Evolutionary conservation across 108 stramenopile genomes (phyloP), one percentile per base, ranked within the genome.

Genomic region (Conticribra guillardii): DNA sequence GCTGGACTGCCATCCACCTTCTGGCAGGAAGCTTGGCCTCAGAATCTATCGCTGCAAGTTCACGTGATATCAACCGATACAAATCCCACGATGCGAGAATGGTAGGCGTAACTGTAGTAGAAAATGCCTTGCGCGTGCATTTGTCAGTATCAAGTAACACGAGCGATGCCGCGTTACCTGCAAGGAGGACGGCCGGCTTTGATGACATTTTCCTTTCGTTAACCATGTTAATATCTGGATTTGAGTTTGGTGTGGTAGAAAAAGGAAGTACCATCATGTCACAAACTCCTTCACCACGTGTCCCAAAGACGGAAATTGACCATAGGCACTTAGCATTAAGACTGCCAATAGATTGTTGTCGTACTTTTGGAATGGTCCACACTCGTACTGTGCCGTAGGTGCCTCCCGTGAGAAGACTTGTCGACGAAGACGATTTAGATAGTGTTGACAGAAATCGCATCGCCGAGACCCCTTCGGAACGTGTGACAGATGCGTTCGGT

Each of bases 61-160:
- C 71, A n/a, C 65, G 69, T 30, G 54, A 61, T 37, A 60, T 58
- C 30, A 67, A 27, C 17, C 22, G 46, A 29, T 67, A 60, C 26
- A 79, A 23, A 50, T 79, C 70, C 70, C 70, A 79, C 11, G 68
- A 69, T 14, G 69, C 45, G 15, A 47, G 26, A 24, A 81, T 37
- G 15, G 73, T 75, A 1, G 80, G 80, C 18, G 80, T 81, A 31
- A 62, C 27, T 11, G 61, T 71, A 24, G 73, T 71, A 4, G 80
- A 81, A 52, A 81, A 81, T 5, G 80, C 73, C 61, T 81, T 81
- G 27, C 74, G 52, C 19, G 80, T 71, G 51, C 68, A 76, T 58
- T 64, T 69, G 49, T 63, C 33, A n/a, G 74, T 61, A 49, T 81
- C 73, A 23, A 81, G 61, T 8, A 81, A 61, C 22, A 54, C 55